Base-by-base conservation (phyloP, 2,329 filamentous ascomycete species). In the Mariannaea sp. region DNA sequence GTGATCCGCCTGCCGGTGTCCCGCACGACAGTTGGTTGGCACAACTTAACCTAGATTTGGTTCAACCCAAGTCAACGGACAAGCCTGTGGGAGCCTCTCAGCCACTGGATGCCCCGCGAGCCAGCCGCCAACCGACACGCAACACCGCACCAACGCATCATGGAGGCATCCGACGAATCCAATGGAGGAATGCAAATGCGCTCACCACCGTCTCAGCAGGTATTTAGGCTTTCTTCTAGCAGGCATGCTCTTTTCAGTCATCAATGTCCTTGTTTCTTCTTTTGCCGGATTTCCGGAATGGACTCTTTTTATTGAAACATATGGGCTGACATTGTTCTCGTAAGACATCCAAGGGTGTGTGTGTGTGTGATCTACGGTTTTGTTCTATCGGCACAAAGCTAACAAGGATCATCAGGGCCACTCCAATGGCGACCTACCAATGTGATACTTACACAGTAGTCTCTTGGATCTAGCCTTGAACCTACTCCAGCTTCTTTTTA, bases 31-130 rank as follows among this genome's bases (percentile, higher is more conserved):
- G 12, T 29, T 40, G 33, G 35, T 44, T 44, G 47, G 47, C n/a
- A 22, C 39, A 50, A 35, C 32, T 40, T 33, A 27, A 16, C 40
- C 24, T 29, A 40, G 13, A 22, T 48, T 22, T 35, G 40, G 40
- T 17, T 16, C 33, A n/a, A n/a, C 46, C 30, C 52, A 38, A n/a
- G 46, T 19, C 26, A 50, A 24, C 20, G 26, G 27, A 33, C 53
- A 36, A n/a, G n/a, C n/a, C n/a, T n/a, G n/a, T n/a, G 46, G 58
- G 62, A 55, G 53, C 49, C 46, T 62, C 53, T 39, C 47, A 46
- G 52, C 64, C 64, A 66, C 49, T 64, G 61, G 22, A 48, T 61
- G 45, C 52, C 54, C 61, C 51, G 57, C 53, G 51, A 33, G 14
- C 58, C 50, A 59, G 53, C 54, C 64, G 56, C 61, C 54, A 57